Conservation (phyloP, 2,329 filamentous ascomycete genomes). For the Dactylella cylindrospora region DNA sequence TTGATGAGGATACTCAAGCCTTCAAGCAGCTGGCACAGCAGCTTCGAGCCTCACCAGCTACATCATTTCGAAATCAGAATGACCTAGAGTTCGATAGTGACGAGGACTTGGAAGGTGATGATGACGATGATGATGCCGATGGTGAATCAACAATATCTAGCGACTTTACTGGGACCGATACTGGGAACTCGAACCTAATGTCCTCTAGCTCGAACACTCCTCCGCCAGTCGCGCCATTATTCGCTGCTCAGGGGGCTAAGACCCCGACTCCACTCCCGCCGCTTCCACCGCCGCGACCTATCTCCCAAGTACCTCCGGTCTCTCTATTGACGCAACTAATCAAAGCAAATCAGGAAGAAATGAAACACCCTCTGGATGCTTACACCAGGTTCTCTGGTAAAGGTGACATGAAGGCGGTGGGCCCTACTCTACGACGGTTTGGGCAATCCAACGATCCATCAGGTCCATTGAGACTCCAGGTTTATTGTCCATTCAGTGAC, state of each 20-base stretch:
- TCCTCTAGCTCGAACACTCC: constrained; percentile 21
- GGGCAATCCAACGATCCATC: constrained; percentile 32
- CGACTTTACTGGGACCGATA: constrained; percentile 47
- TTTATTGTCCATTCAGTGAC: constrained; percentile 72
- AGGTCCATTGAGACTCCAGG: constrained; percentile 68
- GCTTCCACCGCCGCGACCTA: constrained; percentile 67
- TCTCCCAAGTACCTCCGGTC: constrained; percentile 53
- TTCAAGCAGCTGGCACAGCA: constrained; percentile 47
- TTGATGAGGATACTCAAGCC: constrained; percentile 43
- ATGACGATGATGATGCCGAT: constrained; percentile 47
- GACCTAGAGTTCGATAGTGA: constrained; percentile 43
- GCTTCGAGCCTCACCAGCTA: constrained; percentile 48
- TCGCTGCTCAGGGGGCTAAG: constrained; percentile 4
- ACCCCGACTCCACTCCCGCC: constrained; percentile 53
- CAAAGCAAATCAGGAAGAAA: constrained; percentile 70
- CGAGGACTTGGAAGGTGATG: constrained; percentile 47
- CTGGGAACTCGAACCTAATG: constrained; percentile 46
- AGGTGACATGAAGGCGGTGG: constrained; percentile 65
- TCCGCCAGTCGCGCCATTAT: constrained; percentile 14
- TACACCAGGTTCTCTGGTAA: constrained; percentile 77
- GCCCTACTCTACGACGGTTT: constrained; percentile 29
- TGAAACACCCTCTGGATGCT: constrained; percentile 70
- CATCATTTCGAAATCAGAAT: constrained; percentile 44
- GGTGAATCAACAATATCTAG: constrained; percentile 46
- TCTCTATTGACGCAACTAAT: constrained; percentile 53